Evolutionary conservation across 192 early-diverging fungal species (phyloP).

Genomic region (Coemansia sp.): DNA sequence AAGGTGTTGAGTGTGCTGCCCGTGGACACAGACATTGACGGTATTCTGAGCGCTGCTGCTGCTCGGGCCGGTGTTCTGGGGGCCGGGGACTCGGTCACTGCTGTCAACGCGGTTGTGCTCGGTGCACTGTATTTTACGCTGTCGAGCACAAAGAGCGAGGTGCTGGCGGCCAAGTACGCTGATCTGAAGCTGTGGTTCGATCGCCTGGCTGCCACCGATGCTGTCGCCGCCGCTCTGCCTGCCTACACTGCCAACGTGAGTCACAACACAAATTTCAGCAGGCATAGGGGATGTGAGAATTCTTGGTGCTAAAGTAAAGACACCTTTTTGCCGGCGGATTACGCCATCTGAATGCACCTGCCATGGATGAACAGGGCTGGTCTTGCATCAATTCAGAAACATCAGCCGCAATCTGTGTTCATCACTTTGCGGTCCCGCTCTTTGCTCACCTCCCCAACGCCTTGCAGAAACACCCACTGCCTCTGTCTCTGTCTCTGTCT

Average conservation of each 20-base stretch:
- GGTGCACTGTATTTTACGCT: slow-evolving; percentile 41
- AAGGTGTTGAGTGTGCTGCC: slow-evolving; percentile 27
- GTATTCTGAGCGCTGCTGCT: slow-evolving; percentile 16
- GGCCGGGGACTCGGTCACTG: slow-evolving; percentile 10
- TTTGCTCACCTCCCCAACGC: too few relatives aligned
- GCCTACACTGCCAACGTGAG: slow-evolving; percentile 38
- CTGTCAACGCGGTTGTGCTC: slow-evolving; percentile 30
- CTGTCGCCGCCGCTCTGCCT: slow-evolving; percentile 27
- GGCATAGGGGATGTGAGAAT: too few relatives aligned
- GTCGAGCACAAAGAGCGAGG: slow-evolving; percentile 15
- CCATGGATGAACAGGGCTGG: too few relatives aligned
- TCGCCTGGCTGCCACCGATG: slow-evolving; percentile 4
- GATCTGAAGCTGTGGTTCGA: slow-evolving; percentile 31
- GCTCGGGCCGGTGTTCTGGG: slow-evolving; percentile 7
- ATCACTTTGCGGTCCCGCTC: too few relatives aligned
- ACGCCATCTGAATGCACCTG: too few relatives aligned
- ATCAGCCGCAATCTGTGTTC: too few relatives aligned
- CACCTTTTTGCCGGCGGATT: too few relatives aligned
- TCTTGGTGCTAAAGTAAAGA: too few relatives aligned
- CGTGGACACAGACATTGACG: slow-evolving; percentile 20
- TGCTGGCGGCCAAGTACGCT: slow-evolving; percentile 16
- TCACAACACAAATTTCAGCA: slow-evolving; percentile 16
- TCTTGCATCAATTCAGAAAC: too few relatives aligned
- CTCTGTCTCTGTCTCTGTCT: neutral
- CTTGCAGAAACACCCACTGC: too few relatives aligned